A percentile compares a stretch with the other conserved stretches of the same genome.
phyloP scores from a whole-genome alignment of 495 filamentous ascomycete genomes.

The Elasticomyces elasticus region DNA sequence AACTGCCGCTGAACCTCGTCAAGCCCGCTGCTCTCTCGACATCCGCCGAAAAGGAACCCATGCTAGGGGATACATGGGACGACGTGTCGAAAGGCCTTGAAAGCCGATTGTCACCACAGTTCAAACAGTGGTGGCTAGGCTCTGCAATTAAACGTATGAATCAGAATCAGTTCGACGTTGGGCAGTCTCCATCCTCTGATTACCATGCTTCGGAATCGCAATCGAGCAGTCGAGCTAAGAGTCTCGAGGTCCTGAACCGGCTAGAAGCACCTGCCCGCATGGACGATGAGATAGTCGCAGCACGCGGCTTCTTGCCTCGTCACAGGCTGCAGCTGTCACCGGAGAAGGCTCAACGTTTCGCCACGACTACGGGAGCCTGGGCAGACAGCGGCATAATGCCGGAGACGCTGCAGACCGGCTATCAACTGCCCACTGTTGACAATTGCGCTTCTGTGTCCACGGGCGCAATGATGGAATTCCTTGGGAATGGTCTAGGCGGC shows the following conservation, averaged over 20 bases:
- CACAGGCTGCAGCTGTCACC: constrained; percentile 12
- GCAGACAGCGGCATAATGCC: constrained; percentile 14
- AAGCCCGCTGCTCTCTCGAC: background rate
- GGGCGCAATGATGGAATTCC: constrained; percentile 19
- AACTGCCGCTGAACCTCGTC: background rate
- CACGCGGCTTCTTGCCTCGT: constrained; percentile 1
- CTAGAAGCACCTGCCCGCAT: constrained; percentile 1
- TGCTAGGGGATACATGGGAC: background rate
- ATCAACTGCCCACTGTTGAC: background rate
- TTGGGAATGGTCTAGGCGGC: constrained; percentile 3
- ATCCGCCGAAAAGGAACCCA: background rate
- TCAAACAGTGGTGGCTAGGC: too few species aligned
- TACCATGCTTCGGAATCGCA: background rate
- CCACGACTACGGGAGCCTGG: constrained; percentile 13
- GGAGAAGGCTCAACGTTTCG: constrained; percentile 9
- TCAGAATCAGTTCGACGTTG: too few species aligned
- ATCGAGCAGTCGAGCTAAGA: background rate
- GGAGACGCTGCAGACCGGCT: background rate
- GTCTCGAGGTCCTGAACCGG: background rate
- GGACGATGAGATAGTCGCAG: background rate
- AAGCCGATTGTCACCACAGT: background rate
- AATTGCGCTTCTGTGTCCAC: background rate
- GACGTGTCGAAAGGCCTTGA: background rate
- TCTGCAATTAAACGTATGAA: too few species aligned
- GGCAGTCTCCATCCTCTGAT: too few species aligned